Evolutionary conservation across 345 rosid genomes (phyloP), one percentile per base, ranked within the genome.

Genomic region (Rhodomyrtus tomentosa): DNA sequence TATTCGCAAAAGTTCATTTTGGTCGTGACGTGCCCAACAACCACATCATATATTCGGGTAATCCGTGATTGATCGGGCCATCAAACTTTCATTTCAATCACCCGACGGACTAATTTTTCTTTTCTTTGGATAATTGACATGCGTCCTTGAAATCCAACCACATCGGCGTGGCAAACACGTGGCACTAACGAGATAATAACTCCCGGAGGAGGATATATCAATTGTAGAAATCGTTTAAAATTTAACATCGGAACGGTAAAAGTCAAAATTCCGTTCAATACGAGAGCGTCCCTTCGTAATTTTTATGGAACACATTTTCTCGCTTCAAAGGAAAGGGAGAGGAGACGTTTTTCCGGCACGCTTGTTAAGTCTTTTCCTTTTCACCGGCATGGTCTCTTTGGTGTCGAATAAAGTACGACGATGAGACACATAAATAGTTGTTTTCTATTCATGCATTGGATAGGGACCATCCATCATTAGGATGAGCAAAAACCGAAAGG

Each of bases 171-270:
- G 3, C 5, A 5, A 5, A 18, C 45, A 68, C 3, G 1, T 18
- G 1, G 3, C 13, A 3, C 22, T 4, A 1, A 9, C 3, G 0
- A 0, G 45, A 36, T 68, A 62, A 10, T 5, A 16, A 5, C 3
- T 0, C 0, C 5, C 16, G 16, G 11, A 29, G 8, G 1, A 18
- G 0, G 76, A 32, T 18, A 68, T 1, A 36, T 4, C 13, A 21
- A 68, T 68, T 32, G 3, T 12, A 18, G 3, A 18, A 21, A 38
- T 4, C 25, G 3, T 13, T 1, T 12, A 36, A 36, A 18, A 24
- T 36, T 32, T 4, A 68, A 10, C 36, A 10, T 15, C 74, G 40
- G 3, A 18, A 15, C 15, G 7, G 29, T 62, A 14, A 62, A 62
- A 29, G 10, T 29, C 21, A 36, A 68, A 36, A 4, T 4, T 18